A percentile compares a stretch with the other conserved stretches of the same genome.
Evolutionary conservation across 805 yeast genomes (phyloP).

Genomic region (Zygoascus biomembranicola): DNA sequence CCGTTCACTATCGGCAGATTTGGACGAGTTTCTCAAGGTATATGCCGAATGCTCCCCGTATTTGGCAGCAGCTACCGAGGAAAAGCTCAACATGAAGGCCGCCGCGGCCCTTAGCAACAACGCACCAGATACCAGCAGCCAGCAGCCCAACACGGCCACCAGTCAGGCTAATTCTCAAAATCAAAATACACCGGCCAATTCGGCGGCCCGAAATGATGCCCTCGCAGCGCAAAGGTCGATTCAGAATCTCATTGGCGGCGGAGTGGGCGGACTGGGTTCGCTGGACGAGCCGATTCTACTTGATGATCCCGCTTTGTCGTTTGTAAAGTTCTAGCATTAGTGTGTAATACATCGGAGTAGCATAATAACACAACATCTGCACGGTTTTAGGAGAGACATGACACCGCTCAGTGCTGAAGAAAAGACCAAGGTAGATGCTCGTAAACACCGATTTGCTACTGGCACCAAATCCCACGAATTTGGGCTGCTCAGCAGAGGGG

Average conservation of each 20-base stretch:
- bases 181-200: background rate
- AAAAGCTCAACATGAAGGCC: background rate
- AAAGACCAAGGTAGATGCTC: background rate
- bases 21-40: background rate
- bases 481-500: background rate
- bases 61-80: background rate
- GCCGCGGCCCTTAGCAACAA: background rate
- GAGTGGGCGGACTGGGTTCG: background rate
- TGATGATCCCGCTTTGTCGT: background rate
- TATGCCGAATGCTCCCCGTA: background rate
- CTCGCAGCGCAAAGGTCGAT: slow-evolving; percentile 2
- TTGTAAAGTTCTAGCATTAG: background rate
- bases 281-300: slow-evolving; percentile 2
- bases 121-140: too few species aligned
- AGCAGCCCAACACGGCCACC: background rate
- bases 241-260: slow-evolving; percentile 1
- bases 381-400: background rate
- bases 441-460: background rate
- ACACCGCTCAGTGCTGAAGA: background rate
- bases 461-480: background rate
- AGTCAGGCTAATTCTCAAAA: background rate
- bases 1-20: background rate
- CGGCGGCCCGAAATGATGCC: background rate
- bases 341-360: background rate
- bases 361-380: background rate